phyloP scores from a whole-genome alignment of 2,329 filamentous ascomycete species.

The Ophiocordyceps camponoti-leonardi region DNA sequence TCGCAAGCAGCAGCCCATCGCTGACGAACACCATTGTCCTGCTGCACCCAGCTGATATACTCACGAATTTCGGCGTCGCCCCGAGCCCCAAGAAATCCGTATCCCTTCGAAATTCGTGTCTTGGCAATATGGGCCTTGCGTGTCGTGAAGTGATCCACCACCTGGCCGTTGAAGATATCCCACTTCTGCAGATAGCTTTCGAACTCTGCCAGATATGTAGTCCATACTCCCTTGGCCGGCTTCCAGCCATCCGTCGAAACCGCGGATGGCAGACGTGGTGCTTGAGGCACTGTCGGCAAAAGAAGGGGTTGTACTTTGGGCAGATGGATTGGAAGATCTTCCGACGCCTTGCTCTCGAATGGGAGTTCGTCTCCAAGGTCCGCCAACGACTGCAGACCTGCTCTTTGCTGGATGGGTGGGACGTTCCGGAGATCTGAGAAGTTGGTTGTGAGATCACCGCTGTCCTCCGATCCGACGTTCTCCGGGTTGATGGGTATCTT shows the following conservation, averaged over 20 bases:
- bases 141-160: constrained; percentile 37
- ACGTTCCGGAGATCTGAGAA: constrained; percentile 38
- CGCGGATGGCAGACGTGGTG: constrained; percentile 28
- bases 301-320: constrained; percentile 17
- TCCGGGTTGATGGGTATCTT: constrained; percentile 14
- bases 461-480: constrained; percentile 34
- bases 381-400: constrained; percentile 33
- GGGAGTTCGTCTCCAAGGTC: constrained; percentile 40
- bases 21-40: constrained; percentile 45
- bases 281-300: constrained; percentile 30
- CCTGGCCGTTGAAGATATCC: constrained; percentile 29
- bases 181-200: constrained; percentile 33
- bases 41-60: constrained; percentile 42
- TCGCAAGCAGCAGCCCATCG: constrained; percentile 43
- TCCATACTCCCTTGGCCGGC: constrained; percentile 25
- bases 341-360: constrained; percentile 34
- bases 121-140: constrained; percentile 26
- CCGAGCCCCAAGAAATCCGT: constrained; percentile 24
- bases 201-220: constrained; percentile 35
- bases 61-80: constrained; percentile 30
- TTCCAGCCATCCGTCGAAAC: constrained; percentile 25
- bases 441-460: constrained; percentile 34
- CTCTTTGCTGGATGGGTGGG: constrained; percentile 31
- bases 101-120: constrained; percentile 22
- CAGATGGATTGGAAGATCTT: constrained; percentile 19